These are phyloP conservation scores for Candida silvatica DNA, from an alignment of 805 yeast genomes.

Conservation along the genomic window DNA sequence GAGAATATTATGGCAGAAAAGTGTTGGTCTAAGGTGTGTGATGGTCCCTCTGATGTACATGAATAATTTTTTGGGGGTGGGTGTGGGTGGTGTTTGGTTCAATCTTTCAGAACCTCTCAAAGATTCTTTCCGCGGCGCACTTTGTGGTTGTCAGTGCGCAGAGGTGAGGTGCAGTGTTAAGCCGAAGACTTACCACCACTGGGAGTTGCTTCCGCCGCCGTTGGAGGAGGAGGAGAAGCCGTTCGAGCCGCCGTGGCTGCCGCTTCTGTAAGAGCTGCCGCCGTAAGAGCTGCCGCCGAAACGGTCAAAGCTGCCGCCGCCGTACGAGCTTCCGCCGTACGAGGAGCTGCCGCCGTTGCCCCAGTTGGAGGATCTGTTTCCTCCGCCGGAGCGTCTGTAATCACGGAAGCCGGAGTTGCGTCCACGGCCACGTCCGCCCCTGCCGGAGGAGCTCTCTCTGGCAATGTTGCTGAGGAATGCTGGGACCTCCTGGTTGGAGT, in stretches of 20 bases:
- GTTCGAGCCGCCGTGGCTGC: constrained; percentile 14
- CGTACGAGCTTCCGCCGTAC: constrained; percentile 27
- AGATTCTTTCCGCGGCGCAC: too few relatives aligned
- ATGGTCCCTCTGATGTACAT: too few relatives aligned
- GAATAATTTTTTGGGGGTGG: too few relatives aligned
- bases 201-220: too few relatives aligned
- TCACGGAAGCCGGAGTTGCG: constrained; percentile 27
- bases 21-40: too few relatives aligned
- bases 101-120: too few relatives aligned
- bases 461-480: constrained; percentile 71
- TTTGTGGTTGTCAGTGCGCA: too few relatives aligned
- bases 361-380: constrained; percentile 9
- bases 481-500: constrained; percentile 98
- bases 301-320: constrained; percentile 13
- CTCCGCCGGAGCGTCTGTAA: constrained; percentile 35
- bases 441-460: constrained; percentile 61
- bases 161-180: too few relatives aligned
- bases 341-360: constrained; percentile 7
- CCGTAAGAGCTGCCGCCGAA: constrained; percentile 16
- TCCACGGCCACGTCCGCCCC: constrained; percentile 38
- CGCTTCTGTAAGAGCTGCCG: constrained; percentile 14
- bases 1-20: too few relatives aligned
- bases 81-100: too few relatives aligned
- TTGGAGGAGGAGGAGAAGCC: constrained; percentile 16
- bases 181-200: constrained; percentile 22